Evolutionary conservation across 441 rosid species (phyloP), one percentile per base, ranked within the genome.

Genomic region (Bocquillonia castaneifolia): DNA sequence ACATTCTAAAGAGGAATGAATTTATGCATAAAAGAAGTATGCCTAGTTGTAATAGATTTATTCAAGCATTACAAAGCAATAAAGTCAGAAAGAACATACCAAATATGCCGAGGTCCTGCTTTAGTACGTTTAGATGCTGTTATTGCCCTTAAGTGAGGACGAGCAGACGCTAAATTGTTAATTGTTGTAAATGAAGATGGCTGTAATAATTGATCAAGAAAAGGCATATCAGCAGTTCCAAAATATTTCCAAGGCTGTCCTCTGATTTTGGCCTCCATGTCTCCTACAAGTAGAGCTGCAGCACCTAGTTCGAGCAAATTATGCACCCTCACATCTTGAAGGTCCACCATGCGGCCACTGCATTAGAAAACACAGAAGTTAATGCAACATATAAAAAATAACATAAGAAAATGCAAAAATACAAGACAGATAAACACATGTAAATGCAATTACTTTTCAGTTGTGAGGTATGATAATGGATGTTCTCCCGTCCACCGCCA

Each of bases 301-400:
- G 98, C 99, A 70, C 99, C 98, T 76, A 89, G 85, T 83, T 95
- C 97, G 54, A 92, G 77, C 77, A 92, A 87, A 78, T 86, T 92
- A 77, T 77, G 87, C 12, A 81, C 76, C 72, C 84, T 83, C 84
- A 86, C 78, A 67, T 85, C 93, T 85, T 90, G 90, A 63, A 86
- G 82, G 70, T 80, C 88, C 68, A 74, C 67, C 66, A 76, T 72
- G 51, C 83, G 87, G 48, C 86, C 99, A 32, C 99, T 95, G 83
- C 70, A 69, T 66, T 59, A 65, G 17, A 64, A 23, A 51, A 70
- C 58, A 54, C 55, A 58, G 63, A 58, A 74, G 32, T 64, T 61
- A 32, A 63, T 34, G 47, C 39, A 51, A 58, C 50, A 50, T 26
- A 53, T 39, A 32, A 10, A 66, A 57, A 61, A 68, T 28, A n/a